A percentile compares a stretch with the other conserved stretches of the same genome.
Conservation (phyloP, 2,329 filamentous ascomycete species). For the Ceratocystiopsis minuta region DNA sequence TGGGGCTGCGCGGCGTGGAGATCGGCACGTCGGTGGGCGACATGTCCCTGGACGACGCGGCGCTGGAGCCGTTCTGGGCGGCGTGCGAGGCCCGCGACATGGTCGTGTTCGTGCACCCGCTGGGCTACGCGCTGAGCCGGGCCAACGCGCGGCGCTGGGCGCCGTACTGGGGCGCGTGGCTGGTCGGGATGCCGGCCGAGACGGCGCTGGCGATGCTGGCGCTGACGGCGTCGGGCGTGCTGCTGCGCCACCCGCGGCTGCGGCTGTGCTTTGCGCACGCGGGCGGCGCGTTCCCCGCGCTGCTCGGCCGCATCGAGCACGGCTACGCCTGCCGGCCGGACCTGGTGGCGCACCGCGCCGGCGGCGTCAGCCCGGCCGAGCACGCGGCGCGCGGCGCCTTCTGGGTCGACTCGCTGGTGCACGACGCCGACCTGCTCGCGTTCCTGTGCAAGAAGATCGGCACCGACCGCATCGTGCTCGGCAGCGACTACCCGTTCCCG, state of each 20-base stretch:
- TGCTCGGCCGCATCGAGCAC: constrained; percentile 1
- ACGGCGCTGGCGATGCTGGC: constrained; percentile 1
- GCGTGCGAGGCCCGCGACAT: not conserved
- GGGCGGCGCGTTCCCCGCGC: constrained; percentile 1
- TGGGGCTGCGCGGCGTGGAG: not conserved
- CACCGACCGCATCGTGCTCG: not conserved
- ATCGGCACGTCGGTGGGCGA: not conserved
- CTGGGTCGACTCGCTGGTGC: constrained; percentile 3
- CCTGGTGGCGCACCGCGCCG: not conserved
- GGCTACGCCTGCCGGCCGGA: constrained; percentile 1
- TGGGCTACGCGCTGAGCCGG: not conserved
- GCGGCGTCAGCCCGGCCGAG: not conserved
- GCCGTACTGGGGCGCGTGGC: constrained; percentile 1
- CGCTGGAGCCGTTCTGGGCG: not conserved
- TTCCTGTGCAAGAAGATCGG: constrained; percentile 1
- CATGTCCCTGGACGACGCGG: not conserved
- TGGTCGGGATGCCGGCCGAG: constrained; percentile 1
- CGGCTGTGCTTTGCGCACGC: constrained; percentile 2
- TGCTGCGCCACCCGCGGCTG: not conserved
- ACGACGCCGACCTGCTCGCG: constrained; percentile 1
- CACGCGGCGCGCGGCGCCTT: not conserved
- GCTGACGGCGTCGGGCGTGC: not conserved
- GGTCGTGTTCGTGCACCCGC: constrained; percentile 3
- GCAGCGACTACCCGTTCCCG: constrained; percentile 2
- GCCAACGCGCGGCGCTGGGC: not conserved